phyloP scores from a whole-genome alignment of 31 red algal species.

The Bonnemaisonia californica region DNA sequence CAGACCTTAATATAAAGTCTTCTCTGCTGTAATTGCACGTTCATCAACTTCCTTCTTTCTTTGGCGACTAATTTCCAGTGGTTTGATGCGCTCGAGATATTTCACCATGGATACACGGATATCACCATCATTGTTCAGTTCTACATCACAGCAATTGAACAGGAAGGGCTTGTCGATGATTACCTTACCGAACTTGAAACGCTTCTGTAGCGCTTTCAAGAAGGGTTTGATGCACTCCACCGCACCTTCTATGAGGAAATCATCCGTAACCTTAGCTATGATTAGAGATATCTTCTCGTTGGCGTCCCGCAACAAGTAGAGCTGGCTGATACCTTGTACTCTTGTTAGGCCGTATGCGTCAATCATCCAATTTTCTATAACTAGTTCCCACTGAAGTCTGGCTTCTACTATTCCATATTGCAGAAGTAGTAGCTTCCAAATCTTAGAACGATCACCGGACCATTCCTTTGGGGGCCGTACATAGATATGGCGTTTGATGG shows the following conservation, averaged over 20 bases:
- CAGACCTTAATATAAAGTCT: not conserved
- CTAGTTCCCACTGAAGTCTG: not conserved
- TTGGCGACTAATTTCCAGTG: not conserved
- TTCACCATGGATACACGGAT: conserved; percentile 11
- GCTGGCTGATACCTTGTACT: conserved; percentile 15
- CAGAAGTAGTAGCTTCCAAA: conserved; percentile 23
- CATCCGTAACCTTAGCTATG: conserved; percentile 29
- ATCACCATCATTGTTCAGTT: not conserved
- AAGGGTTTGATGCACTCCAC: conserved; percentile 5
- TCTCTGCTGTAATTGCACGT: not conserved
- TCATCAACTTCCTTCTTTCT: not conserved
- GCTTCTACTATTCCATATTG: conserved; percentile 38
- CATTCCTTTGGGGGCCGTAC: conserved; percentile 2
- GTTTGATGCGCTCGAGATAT: conserved; percentile 1
- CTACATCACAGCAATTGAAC: conserved; percentile 27
- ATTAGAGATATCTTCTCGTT: not conserved
- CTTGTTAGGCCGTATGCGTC: not conserved
- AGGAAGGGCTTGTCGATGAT: conserved; percentile 3
- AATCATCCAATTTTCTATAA: conserved; percentile 18
- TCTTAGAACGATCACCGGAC: not conserved
- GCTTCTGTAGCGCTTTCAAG: not conserved
- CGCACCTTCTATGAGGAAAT: conserved; percentile 26
- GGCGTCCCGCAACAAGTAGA: not conserved
- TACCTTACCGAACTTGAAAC: conserved; percentile 20
- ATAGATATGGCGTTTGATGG: conserved; percentile 20